These are phyloP conservation scores for barley (Hordeum vulgare) DNA, from an alignment of 176 grass and related monocot species.

Conservation along the genomic window MorexV3_pseudomolecules_assembly NC_058519.1:601826917-601827416, in stretches of 20 bases:
- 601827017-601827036: neutral
- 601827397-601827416: neutral
- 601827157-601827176: slow-evolving; percentile 52
- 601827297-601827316: slow-evolving; percentile 28
- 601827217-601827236: slow-evolving; percentile 43
- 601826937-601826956: no score
- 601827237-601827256: slow-evolving; percentile 39
- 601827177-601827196: slow-evolving; percentile 83
- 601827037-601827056: neutral
- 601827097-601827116: slow-evolving; percentile 48
- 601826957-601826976: no score
- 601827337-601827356: slow-evolving; percentile 55
- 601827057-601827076: neutral
- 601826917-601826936: no score
- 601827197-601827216: slow-evolving; percentile 64
- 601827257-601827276: neutral
- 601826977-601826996: neutral
- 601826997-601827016: neutral
- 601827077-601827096: slow-evolving; percentile 19
- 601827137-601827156: slow-evolving; percentile 67
- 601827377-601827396: neutral
- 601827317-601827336: slow-evolving; percentile 36
- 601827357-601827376: slow-evolving; percentile 42
- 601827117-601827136: slow-evolving; percentile 63
- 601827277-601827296: slow-evolving; percentile 24